Percentiles rank a stretch among this genome's conserved stretches.
phyloP scores from a whole-genome alignment of 768 basidiomycete genomes.

The Leccinellum albellum region DNA sequence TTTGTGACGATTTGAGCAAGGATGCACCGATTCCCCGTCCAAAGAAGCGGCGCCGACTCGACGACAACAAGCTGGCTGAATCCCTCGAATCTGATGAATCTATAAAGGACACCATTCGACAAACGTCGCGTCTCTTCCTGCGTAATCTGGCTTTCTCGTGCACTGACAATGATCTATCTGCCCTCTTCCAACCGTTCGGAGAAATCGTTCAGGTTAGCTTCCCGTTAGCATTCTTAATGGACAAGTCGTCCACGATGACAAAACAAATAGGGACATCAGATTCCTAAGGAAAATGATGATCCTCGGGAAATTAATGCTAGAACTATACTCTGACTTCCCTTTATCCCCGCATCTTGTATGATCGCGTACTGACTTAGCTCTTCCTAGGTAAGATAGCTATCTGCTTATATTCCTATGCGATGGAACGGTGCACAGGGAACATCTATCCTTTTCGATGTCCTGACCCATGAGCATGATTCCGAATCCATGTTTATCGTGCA shows the following conservation, averaged over 20 bases:
- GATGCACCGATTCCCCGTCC: constrained; percentile 66
- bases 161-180: constrained; percentile 63
- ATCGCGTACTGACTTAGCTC: background rate
- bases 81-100: constrained; percentile 29
- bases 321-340: constrained; percentile 31
- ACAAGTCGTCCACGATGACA: constrained; percentile 34
- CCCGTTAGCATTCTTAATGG: background rate
- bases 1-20: constrained; percentile 32
- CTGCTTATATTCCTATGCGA: background rate
- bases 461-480: constrained; percentile 45
- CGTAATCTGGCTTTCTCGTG: constrained; percentile 94
- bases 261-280: constrained; percentile 49
- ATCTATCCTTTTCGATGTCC: constrained; percentile 53
- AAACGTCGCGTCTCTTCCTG: constrained; percentile 80
- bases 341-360: background rate
- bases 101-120: constrained; percentile 50
- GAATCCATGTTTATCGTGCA: constrained; percentile 20
- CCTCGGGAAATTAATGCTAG: constrained; percentile 52
- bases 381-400: constrained; percentile 12
- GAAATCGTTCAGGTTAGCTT: constrained; percentile 68
- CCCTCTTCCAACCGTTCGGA: constrained; percentile 67
- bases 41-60: constrained; percentile 60
- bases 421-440: constrained; percentile 41
- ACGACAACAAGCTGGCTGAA: constrained; percentile 5
- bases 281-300: constrained; percentile 35